phyloP scores from a whole-genome alignment of 1,284 basidiomycete genomes.

The Marasmius tenuissimus region DNA sequence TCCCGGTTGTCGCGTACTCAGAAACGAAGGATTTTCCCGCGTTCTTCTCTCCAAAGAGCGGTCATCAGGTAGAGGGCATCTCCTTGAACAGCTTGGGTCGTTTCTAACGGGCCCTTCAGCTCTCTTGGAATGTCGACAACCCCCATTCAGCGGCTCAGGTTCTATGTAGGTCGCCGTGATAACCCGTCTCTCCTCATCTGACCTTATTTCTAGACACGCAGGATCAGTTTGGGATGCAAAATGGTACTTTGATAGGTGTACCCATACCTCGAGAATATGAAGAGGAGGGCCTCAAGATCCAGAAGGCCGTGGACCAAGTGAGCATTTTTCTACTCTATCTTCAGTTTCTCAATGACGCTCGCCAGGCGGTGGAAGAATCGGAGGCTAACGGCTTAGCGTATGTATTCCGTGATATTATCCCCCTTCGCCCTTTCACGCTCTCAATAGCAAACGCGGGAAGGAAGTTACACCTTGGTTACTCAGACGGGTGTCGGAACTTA shows the following conservation, averaged over 20 bases:
- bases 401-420: neutral
- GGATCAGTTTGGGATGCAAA: constrained; percentile 60
- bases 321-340: no score
- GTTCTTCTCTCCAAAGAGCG: constrained; percentile 88
- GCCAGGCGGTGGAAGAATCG: constrained; percentile 75
- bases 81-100: neutral
- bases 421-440: neutral
- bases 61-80: constrained; percentile 62
- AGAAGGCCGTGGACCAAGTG: constrained; percentile 74
- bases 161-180: constrained; percentile 51
- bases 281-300: constrained; percentile 66
- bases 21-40: constrained; percentile 85
- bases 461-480: constrained; percentile 96
- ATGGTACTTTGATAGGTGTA: constrained; percentile 83
- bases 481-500: constrained; percentile 81
- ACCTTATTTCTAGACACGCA: constrained; percentile 51
- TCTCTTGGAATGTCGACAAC: constrained; percentile 67
- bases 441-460: constrained; percentile 74
- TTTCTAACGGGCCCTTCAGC: constrained; percentile 37
- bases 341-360: neutral
- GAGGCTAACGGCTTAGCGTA: constrained; percentile 70
- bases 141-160: constrained; percentile 67
- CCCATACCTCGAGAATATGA: constrained; percentile 87
- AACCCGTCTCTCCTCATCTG: neutral
- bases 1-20: constrained; percentile 86